A percentile compares a stretch with the other conserved stretches of the same genome.
phyloP scores from a whole-genome alignment of 306 rosid genomes.

The Crotalaria pallida region DNA sequence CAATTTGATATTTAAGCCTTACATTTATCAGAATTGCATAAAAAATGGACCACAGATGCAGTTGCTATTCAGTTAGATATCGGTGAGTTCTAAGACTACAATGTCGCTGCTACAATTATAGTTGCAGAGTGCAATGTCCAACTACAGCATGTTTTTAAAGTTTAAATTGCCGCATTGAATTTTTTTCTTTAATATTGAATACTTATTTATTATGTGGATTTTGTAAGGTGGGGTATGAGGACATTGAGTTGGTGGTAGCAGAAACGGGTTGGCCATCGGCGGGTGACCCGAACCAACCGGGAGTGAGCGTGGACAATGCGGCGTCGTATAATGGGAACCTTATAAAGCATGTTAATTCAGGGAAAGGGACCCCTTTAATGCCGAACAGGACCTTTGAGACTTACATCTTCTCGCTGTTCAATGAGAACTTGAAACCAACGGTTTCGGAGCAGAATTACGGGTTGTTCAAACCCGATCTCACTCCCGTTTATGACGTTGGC shows the following conservation, averaged over 20 bases:
- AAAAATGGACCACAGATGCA: too few relatives aligned
- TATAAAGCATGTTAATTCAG: conserved; percentile 58
- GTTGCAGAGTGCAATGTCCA: too few relatives aligned
- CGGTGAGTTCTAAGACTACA: too few relatives aligned
- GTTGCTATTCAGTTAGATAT: too few relatives aligned
- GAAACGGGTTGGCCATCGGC: conserved; percentile 90
- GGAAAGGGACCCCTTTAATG: conserved; percentile 81
- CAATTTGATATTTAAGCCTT: too few relatives aligned
- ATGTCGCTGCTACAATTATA: too few relatives aligned
- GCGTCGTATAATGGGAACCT: conserved; percentile 64
- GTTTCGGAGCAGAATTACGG: conserved; percentile 74
- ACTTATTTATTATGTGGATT: too few relatives aligned
- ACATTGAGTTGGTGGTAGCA: conserved; percentile 62
- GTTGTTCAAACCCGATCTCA: conserved; percentile 59
- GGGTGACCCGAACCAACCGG: conserved; percentile 71
- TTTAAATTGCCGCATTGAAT: too few relatives aligned
- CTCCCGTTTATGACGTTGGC: conserved; percentile 66
- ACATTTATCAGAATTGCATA: too few relatives aligned
- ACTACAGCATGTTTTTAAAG: too few relatives aligned
- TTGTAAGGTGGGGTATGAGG: conserved; percentile 48
- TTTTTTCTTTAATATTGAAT: too few relatives aligned
- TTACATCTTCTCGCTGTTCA: conserved; percentile 63
- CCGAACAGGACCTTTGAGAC: conserved; percentile 67
- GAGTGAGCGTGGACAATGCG: conserved; percentile 58
- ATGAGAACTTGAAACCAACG: conserved; percentile 62